Percentiles rank a stretch among this genome's conserved stretches.
phyloP scores from a whole-genome alignment of 306 rosid genomes.

The Phaseolus lunatus region DNA sequence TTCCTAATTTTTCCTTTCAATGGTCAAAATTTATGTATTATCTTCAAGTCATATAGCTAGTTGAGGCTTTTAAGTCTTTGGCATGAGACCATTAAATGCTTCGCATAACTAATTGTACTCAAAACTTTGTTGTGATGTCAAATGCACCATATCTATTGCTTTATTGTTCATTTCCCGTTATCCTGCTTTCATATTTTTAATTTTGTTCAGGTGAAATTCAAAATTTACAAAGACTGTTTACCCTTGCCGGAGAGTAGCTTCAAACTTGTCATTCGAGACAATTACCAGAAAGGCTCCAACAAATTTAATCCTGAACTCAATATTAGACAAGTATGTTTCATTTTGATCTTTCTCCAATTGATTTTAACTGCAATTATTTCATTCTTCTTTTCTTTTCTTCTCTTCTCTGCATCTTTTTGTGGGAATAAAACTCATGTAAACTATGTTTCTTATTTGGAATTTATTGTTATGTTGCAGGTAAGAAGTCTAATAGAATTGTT shows the following conservation, averaged over 20 bases:
- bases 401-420: not conserved
- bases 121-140: not conserved
- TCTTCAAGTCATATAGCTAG: constrained; percentile 17
- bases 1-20: constrained; percentile 11
- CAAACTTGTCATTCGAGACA: constrained; percentile 52
- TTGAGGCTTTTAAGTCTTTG: not conserved
- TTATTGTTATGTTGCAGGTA: constrained; percentile 48
- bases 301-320: constrained; percentile 59
- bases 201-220: constrained; percentile 55
- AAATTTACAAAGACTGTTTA: constrained; percentile 49
- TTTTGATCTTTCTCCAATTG: constrained; percentile 21
- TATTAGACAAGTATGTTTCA: constrained; percentile 47
- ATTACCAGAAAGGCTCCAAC: constrained; percentile 51
- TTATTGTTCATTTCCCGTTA: constrained; percentile 13
- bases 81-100: constrained; percentile 8
- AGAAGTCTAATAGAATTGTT: constrained; percentile 50
- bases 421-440: not conserved
- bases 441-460: constrained; percentile 29
- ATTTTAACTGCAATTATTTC: constrained; percentile 13
- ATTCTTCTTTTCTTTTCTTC: constrained; percentile 2
- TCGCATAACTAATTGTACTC: constrained; percentile 6
- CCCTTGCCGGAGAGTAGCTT: constrained; percentile 56
- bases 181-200: constrained; percentile 19
- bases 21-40: constrained; percentile 9
- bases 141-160: constrained; percentile 17